phyloP scores from a whole-genome alignment of 2,329 filamentous ascomycete species.

The Pseudocercospora pini-densiflorae region DNA sequence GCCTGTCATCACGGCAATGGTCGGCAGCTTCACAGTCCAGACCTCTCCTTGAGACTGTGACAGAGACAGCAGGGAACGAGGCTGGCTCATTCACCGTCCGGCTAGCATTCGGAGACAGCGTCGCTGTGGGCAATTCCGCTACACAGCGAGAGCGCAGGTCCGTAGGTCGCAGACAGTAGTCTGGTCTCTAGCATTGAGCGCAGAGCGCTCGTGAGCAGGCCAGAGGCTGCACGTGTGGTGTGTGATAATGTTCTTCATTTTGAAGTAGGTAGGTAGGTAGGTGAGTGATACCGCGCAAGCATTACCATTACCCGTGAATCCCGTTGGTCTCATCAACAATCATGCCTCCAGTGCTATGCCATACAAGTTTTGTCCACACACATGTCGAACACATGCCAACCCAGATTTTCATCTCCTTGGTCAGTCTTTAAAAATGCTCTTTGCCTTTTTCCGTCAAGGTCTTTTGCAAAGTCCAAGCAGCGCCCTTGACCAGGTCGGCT shows the following conservation, averaged over 20 bases:
- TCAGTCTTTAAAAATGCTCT: not conserved
- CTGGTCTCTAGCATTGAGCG: too few relatives aligned
- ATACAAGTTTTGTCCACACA: not conserved
- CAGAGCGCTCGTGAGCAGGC: too few relatives aligned
- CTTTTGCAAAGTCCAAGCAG: not conserved
- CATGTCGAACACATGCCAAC: constrained; percentile 6
- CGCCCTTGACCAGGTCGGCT: not conserved
- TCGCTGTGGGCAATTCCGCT: too few relatives aligned
- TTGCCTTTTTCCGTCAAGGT: not conserved
- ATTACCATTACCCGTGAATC: constrained; percentile 7
- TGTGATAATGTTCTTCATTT: not conserved
- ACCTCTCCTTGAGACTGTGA: not conserved
- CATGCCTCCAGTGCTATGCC: constrained; percentile 7
- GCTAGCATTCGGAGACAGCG: too few relatives aligned
- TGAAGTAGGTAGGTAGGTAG: not conserved
- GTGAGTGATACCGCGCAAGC: not conserved
- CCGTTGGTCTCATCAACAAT: constrained; percentile 8
- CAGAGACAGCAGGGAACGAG: too few relatives aligned
- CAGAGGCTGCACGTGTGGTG: not conserved
- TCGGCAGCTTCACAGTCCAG: not conserved
- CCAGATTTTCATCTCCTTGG: not conserved
- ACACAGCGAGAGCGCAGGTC: too few relatives aligned
- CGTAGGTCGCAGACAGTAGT: too few relatives aligned
- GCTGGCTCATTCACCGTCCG: too few relatives aligned
- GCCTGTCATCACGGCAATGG: not conserved